These are phyloP conservation scores for Penicillium sp. DNA, from an alignment of 2,329 filamentous ascomycete species.

Conservation along the genomic window DNA sequence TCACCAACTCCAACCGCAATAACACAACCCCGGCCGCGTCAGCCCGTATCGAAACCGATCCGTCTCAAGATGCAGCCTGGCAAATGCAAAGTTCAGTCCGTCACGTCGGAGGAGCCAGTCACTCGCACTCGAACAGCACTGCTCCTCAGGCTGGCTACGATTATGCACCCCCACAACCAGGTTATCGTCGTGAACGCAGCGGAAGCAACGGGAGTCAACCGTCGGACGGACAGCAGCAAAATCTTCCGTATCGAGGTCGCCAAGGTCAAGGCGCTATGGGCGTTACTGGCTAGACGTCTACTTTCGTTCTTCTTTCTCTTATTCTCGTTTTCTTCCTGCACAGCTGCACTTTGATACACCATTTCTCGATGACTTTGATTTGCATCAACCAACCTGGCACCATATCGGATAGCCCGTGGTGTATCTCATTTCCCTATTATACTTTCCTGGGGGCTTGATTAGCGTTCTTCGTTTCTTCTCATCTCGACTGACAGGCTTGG, in stretches of 20 bases:
- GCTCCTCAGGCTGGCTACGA: constrained; percentile 31
- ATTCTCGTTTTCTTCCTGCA: constrained; percentile 21
- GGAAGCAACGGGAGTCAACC: constrained; percentile 40
- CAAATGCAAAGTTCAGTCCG: constrained; percentile 83
- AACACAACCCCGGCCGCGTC: constrained; percentile 54
- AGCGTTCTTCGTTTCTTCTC: constrained; percentile 30
- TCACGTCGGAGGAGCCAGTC: constrained; percentile 62
- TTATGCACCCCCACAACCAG: constrained; percentile 29
- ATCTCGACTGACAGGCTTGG: constrained; percentile 31
- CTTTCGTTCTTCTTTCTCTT: constrained; percentile 4
- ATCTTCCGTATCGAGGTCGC: constrained; percentile 42
- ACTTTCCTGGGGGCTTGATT: constrained; percentile 29
- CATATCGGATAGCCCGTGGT: constrained; percentile 19
- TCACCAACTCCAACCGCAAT: constrained; percentile 44
- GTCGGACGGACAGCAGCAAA: constrained; percentile 35
- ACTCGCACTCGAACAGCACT: constrained; percentile 35
- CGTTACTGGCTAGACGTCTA: constrained; percentile 36
- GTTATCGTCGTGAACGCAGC: constrained; percentile 40
- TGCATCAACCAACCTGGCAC: constrained; percentile 24
- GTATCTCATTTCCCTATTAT: constrained; percentile 19
- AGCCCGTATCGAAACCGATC: constrained; percentile 81
- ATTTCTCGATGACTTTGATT: constrained; percentile 18
- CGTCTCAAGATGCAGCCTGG: constrained; percentile 70
- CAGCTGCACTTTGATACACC: constrained; percentile 21
- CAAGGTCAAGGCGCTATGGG: constrained; percentile 45